Base-by-base conservation (phyloP, 2,329 filamentous ascomycete genomes). In the Domatiomyces catenatus region DNA sequence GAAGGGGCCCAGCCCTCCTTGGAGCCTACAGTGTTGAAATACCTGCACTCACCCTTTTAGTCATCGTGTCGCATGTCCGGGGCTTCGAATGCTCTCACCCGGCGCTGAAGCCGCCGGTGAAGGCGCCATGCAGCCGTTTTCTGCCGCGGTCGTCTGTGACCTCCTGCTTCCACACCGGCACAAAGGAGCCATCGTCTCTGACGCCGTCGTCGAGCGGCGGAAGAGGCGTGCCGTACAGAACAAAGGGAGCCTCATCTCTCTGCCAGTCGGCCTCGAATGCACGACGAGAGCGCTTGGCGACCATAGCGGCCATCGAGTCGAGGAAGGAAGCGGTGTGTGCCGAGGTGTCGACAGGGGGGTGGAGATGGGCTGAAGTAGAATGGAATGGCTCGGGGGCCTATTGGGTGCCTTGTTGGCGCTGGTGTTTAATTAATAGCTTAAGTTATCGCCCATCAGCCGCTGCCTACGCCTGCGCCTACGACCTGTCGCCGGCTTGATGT, bases 141-240 rank as follows among this genome's bases (percentile, higher is more conserved):
- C 89, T 76, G 15, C 92, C 92, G 58, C 81, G 81, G 63, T 95
- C 92, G 68, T 98, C 92, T 52, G 84, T 85, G 64, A 94, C 89
- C 64, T 95, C 90, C 72, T 98, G 92, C 71, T 96, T 94, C 88
- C 92, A 96, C n/a, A 94, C 69, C 0, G 92, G 92, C 15, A 94
- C 79, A 64, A 89, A 96, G 42, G 86, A 87, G 54, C 89, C 90
- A 70, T 95, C 86, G 66, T 96, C 89, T 60, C 87, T 82, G 39
- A 78, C 74, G 18, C 86, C 78, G 47, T 83, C 75, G 61, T 94
- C 86, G 53, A 80, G 71, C 2, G 85, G 79, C 1, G 88, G 88
- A 15, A 98, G 75, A 7, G 89, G 82, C 2, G 87, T 94, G 63
- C 92, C 92, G 64, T 84, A 94, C 51, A 83, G 63, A 50, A 83